phyloP scores from a whole-genome alignment of 2,329 filamentous ascomycete genomes.

The Rhynchosporium agropyri region DNA sequence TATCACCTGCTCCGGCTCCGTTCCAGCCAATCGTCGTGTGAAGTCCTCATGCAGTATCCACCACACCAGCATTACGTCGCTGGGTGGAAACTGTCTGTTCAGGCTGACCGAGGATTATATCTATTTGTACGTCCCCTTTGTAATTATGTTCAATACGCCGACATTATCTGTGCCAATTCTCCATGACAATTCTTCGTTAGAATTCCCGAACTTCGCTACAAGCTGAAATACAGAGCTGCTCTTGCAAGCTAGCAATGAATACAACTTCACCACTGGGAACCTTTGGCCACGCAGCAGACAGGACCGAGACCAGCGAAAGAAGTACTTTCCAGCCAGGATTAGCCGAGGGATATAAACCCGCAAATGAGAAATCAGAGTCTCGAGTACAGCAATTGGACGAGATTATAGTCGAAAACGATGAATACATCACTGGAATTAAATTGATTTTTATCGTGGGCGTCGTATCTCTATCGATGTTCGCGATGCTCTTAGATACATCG shows the following conservation, averaged over 20 bases:
- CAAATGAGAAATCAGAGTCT: slow-evolving; percentile 9
- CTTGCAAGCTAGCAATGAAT: background rate
- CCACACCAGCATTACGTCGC: background rate
- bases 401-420: slow-evolving; percentile 21
- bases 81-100: background rate
- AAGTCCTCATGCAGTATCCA: background rate
- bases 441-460: slow-evolving; percentile 38
- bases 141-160: too few relatives aligned
- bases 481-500: slow-evolving; percentile 55
- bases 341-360: background rate
- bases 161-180: too few relatives aligned
- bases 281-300: background rate
- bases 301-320: background rate
- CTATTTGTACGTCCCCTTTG: background rate
- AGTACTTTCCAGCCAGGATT: background rate
- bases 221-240: background rate
- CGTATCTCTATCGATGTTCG: slow-evolving; percentile 49
- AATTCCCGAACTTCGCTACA: background rate
- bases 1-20: slow-evolving; percentile 13
- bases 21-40: slow-evolving; percentile 14
- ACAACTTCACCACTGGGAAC: background rate
- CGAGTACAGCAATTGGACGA: background rate
- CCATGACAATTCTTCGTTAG: background rate
- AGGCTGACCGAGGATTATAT: background rate
- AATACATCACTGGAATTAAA: slow-evolving; percentile 33